phyloP scores from a whole-genome alignment of 1,284 basidiomycete genomes.

The Austroboletus niveus region DNA sequence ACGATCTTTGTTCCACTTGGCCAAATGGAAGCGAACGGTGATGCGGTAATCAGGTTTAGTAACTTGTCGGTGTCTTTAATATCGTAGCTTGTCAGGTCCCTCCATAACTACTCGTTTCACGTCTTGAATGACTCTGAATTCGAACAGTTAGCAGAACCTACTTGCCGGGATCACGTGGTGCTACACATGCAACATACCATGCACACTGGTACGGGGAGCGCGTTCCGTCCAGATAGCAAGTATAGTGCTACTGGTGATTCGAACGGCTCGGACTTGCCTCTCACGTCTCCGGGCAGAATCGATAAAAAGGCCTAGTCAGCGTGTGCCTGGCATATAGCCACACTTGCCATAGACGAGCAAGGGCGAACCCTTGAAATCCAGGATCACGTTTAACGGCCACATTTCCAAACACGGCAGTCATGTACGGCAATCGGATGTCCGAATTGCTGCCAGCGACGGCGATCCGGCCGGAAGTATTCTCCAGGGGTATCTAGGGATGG shows the following conservation, averaged over 20 bases:
- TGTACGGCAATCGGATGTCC: slow-evolving; percentile 2
- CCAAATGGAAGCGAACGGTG: slow-evolving; percentile 22
- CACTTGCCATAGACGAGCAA: slow-evolving; percentile 9
- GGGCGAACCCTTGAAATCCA: slow-evolving; percentile 9
- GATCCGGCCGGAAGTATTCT: slow-evolving; percentile 14
- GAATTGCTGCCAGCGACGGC: slow-evolving; percentile 6
- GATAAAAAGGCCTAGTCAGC: slow-evolving; percentile 1
- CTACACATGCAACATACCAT: slow-evolving; percentile 5
- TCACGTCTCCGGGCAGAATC: slow-evolving; percentile 8
- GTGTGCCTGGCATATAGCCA: slow-evolving; percentile 15
- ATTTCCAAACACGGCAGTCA: slow-evolving; percentile 6
- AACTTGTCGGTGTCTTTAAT: slow-evolving; percentile 15
- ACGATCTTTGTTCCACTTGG: slow-evolving; percentile 17
- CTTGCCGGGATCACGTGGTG: slow-evolving; percentile 29
- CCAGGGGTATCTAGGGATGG: slow-evolving; percentile 16
- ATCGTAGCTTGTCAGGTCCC: slow-evolving; percentile 9
- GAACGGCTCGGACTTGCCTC: slow-evolving; percentile 7
- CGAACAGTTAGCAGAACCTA: slow-evolving; percentile 15
- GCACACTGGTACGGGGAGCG: not conserved
- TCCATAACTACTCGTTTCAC: slow-evolving; percentile 29
- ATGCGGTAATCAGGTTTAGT: slow-evolving; percentile 7
- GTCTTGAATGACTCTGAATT: slow-evolving; percentile 8
- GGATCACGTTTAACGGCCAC: slow-evolving; percentile 12
- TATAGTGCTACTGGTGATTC: slow-evolving; percentile 12
- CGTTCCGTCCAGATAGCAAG: slow-evolving; percentile 11